These are phyloP conservation scores for Pezizomycotina sp. DNA, from an alignment of 2,329 filamentous ascomycete species.

Conservation along the genomic window DNA sequence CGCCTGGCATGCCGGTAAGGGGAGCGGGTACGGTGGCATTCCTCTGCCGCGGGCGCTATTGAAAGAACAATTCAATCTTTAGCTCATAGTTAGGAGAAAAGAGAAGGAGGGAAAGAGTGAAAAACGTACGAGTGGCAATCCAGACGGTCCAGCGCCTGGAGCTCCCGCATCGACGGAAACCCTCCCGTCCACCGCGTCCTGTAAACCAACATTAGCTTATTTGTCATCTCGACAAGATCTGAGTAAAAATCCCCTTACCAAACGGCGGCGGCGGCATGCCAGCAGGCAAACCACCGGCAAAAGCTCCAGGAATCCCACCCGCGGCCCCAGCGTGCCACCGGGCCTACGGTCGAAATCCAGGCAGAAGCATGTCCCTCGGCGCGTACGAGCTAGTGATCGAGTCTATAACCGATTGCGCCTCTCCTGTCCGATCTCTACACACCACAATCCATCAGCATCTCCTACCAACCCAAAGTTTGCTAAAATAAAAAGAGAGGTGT, in stretches of 20 bases:
- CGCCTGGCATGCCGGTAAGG: constrained; percentile 13
- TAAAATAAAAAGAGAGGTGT: too few species aligned
- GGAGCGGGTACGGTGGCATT: constrained; percentile 16
- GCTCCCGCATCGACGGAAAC: constrained; percentile 13
- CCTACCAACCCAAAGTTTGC: constrained; percentile 3
- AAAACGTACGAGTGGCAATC: constrained; percentile 27
- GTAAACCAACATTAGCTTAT: neutral
- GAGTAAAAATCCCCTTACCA: constrained; percentile 31
- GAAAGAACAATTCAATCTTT: neutral
- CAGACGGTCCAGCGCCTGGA: too few species aligned
- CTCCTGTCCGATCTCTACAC: constrained; percentile 82
- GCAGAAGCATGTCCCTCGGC: constrained; percentile 78
- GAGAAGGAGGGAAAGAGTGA: constrained; percentile 20
- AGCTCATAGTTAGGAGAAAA: neutral
- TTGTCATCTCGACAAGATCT: constrained; percentile 2
- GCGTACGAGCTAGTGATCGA: constrained; percentile 92
- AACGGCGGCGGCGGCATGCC: constrained; percentile 39
- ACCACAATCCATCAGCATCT: neutral
- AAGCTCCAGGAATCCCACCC: constrained; percentile 33
- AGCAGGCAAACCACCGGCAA: constrained; percentile 26
- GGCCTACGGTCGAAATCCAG: constrained; percentile 60
- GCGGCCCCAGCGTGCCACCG: constrained; percentile 29
- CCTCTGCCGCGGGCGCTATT: constrained; percentile 14
- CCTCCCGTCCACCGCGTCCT: constrained; percentile 5
- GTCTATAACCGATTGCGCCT: constrained; percentile 98